Base-by-base conservation (phyloP, 768 basidiomycete species). In the Coprinopsis strossmayeri region DNA sequence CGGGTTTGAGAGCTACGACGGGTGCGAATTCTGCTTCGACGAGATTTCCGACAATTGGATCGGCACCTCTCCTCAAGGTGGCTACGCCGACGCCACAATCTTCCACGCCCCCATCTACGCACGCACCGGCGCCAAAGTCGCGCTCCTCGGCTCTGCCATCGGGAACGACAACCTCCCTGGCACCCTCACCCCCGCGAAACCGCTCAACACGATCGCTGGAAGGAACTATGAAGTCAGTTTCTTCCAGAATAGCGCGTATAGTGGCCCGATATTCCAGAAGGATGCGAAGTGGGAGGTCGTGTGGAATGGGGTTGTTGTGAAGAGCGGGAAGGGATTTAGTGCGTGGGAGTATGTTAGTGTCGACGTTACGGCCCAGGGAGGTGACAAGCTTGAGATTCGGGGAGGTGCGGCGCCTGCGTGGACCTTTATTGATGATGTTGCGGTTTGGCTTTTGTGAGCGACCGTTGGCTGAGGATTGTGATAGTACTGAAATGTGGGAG, bases 391-490 rank as follows among this genome's bases (percentile, higher is more conserved):
- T 30, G 63, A 65, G 0, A 68, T 73, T 61, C 61, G 60, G 30
- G 75, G 75, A 17, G 74, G 73, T 0, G 58, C 55, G 13, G 72
- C 73, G 9, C 75, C 75, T 5, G 70, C 73, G 5, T 77, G 71
- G 70, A 66, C 67, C 12, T 77, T 75, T 60, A 61, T 77, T 43
- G 75, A 77, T 57, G 73, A 76, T 54, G 53, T 73, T 28, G 48
- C 55, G 11, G 61, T 67, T 18, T 67, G 50, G 50, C 23, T 24
- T 24, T 9, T 42, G 21, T 7, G 40, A 18, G 10, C n/a, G n/a
- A n/a, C n/a, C n/a, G n/a, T n/a, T n/a, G n/a, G n/a, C n/a, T n/a
- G n/a, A n/a, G n/a, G n/a, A n/a, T n/a, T n/a, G n/a, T n/a, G n/a
- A n/a, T n/a, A n/a, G n/a, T n/a, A n/a, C n/a, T n/a, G n/a, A n/a